Conservation (phyloP, 2,329 filamentous ascomycete genomes). For the Calonectria honghensis region DNA sequence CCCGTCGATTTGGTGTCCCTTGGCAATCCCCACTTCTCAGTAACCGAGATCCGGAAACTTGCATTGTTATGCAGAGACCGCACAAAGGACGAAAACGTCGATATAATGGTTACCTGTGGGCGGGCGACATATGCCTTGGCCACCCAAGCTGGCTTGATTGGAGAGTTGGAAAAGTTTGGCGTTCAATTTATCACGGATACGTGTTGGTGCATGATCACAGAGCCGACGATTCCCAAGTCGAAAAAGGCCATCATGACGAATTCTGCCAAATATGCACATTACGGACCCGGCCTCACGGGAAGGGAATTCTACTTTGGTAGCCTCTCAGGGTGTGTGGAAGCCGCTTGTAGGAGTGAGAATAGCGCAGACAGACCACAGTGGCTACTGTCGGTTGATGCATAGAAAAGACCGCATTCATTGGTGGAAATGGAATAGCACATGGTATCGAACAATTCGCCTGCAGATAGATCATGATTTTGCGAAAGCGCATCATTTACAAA, state of each 20-base stretch:
- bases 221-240: conserved; percentile 17
- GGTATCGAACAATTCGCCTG: background rate
- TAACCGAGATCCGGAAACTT: conserved; percentile 39
- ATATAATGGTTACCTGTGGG: conserved; percentile 5
- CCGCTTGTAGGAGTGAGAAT: background rate
- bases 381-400: background rate
- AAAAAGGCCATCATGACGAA: conserved; percentile 21
- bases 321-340: conserved; percentile 10
- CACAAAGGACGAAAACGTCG: background rate
- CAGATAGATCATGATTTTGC: background rate
- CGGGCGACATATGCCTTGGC: background rate
- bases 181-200: conserved; percentile 27
- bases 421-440: background rate
- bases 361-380: background rate
- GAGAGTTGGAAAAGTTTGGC: conserved; percentile 15
- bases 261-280: conserved; percentile 31
- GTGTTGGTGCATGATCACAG: conserved; percentile 33
- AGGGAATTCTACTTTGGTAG: conserved; percentile 18
- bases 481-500: background rate
- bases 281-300: conserved; percentile 22
- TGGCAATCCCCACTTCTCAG: conserved; percentile 49
- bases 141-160: conserved; percentile 1
- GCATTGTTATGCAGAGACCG: background rate
- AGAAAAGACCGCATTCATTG: background rate
- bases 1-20: conserved; percentile 43